Evolutionary conservation across 1,284 basidiomycete species (phyloP).

Genomic region (Pulveroboletus sp.): DNA sequence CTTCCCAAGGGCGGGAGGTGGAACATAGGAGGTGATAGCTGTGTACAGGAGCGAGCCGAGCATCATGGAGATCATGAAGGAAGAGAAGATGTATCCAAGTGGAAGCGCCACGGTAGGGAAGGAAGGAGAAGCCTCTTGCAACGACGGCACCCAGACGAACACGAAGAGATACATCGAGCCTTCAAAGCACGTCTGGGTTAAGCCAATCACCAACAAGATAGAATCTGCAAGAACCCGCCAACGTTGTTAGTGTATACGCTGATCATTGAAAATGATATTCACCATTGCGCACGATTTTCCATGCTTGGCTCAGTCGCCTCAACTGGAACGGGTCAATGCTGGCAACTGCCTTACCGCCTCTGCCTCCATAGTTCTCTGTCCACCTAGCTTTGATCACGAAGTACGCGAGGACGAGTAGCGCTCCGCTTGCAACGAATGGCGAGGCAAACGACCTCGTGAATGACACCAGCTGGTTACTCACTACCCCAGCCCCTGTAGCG

Average conservation of each 20-base stretch:
- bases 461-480: conserved; percentile 61
- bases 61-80: conserved; percentile 81
- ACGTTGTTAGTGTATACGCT: background rate
- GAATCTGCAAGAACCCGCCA: conserved; percentile 43
- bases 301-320: conserved; percentile 56
- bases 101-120: conserved; percentile 47
- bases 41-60: conserved; percentile 73
- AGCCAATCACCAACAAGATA: conserved; percentile 63
- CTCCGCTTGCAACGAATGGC: conserved; percentile 66
- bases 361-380: conserved; percentile 67
- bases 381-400: conserved; percentile 58
- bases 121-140: conserved; percentile 57
- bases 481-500: conserved; percentile 63
- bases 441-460: conserved; percentile 51
- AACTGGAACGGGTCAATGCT: conserved; percentile 50
- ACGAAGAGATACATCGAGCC: conserved; percentile 83
- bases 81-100: conserved; percentile 74
- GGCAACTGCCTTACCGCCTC: conserved; percentile 34
- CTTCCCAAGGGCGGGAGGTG: conserved; percentile 30
- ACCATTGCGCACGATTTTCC: conserved; percentile 59
- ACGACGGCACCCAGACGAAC: conserved; percentile 75
- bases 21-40: conserved; percentile 46
- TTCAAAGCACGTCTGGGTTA: conserved; percentile 77
- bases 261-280: conserved; percentile 17
- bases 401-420: conserved; percentile 54